Conservation (phyloP, 441 rosid species). For the Mallotus japonicus region DNA sequence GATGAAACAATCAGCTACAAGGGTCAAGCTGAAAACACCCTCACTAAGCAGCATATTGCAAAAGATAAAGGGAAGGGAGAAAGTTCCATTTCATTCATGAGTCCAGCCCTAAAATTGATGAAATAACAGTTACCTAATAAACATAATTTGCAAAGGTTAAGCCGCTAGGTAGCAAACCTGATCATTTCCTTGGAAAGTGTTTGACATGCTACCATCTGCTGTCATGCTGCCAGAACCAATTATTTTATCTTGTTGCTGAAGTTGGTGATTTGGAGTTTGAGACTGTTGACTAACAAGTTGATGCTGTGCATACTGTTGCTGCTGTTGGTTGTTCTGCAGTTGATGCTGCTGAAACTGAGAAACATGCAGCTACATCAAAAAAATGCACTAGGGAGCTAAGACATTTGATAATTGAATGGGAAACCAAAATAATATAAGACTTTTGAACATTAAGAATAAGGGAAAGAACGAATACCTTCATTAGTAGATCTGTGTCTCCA, state of each 20-base stretch:
- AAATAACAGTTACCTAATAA: not conserved
- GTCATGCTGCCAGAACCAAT: slow-evolving; percentile 55
- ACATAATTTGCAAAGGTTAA: not conserved
- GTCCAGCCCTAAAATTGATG: not conserved
- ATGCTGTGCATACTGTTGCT: slow-evolving; percentile 49
- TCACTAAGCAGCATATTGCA: not conserved
- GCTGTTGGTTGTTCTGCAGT: slow-evolving; percentile 41
- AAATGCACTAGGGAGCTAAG: slow-evolving; percentile 16
- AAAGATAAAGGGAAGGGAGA: not conserved
- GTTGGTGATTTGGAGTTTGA: slow-evolving; percentile 48
- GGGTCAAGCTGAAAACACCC: not conserved
- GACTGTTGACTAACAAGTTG: slow-evolving; percentile 64
- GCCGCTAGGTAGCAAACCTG: slow-evolving; percentile 48
- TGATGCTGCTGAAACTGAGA: slow-evolving; percentile 42
- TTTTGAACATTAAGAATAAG: not conserved
- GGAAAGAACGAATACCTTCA: slow-evolving; percentile 44
- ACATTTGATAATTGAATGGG: not conserved
- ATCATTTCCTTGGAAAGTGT: slow-evolving; percentile 67
- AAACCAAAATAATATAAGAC: not conserved
- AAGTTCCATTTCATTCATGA: not conserved
- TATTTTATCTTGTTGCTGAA: slow-evolving; percentile 65
- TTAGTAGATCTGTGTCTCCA: slow-evolving; percentile 58
- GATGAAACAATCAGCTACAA: not conserved
- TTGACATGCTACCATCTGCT: slow-evolving; percentile 68
- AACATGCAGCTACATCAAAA: slow-evolving; percentile 12